Evolutionary conservation across 1,284 basidiomycete species (phyloP).

Genomic region (Fomes fomentarius): DNA sequence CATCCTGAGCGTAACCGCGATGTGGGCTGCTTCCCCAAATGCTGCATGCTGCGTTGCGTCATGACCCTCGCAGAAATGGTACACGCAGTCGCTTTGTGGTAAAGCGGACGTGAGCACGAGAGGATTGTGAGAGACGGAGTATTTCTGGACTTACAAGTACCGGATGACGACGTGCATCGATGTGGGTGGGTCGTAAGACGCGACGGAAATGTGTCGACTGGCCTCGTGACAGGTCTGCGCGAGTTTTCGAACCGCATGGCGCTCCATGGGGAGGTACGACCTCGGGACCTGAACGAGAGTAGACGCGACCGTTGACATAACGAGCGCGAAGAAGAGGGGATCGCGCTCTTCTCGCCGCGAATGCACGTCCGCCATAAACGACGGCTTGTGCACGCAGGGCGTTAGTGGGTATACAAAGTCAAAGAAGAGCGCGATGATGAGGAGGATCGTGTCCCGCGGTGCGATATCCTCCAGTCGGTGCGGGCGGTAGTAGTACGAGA

Average conservation of each 20-base stretch:
- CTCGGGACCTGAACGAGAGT: constrained; percentile 84
- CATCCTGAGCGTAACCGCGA: constrained; percentile 79
- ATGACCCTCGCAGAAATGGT: constrained; percentile 87
- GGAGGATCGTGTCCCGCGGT: constrained; percentile 73
- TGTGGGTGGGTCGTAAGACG: constrained; percentile 80
- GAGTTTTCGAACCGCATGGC: constrained; percentile 74
- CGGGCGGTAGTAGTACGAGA: constrained; percentile 70
- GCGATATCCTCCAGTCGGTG: constrained; percentile 76
- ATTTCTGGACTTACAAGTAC: constrained; percentile 66
- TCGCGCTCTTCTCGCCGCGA: constrained; percentile 78
- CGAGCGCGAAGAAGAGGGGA: constrained; percentile 85
- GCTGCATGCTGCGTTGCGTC: constrained; percentile 85
- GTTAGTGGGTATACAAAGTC: constrained; percentile 88
- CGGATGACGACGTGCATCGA: constrained; percentile 82
- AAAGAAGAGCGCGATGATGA: constrained; percentile 84
- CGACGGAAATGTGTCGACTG: constrained; percentile 76
- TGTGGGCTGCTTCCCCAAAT: constrained; percentile 82
- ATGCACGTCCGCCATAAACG: constrained; percentile 84
- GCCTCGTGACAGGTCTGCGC: constrained; percentile 81
- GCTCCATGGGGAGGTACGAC: constrained; percentile 81
- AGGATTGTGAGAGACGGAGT: constrained; percentile 7
- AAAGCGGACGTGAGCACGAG: constrained; percentile 12
- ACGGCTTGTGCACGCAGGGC: constrained; percentile 81
- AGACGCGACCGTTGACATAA: constrained; percentile 83
- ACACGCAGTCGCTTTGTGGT: constrained; percentile 68